These are phyloP conservation scores for Desmodesmus armatus DNA, from an alignment of 139 green algal species.

Conservation along the genomic window DNA sequence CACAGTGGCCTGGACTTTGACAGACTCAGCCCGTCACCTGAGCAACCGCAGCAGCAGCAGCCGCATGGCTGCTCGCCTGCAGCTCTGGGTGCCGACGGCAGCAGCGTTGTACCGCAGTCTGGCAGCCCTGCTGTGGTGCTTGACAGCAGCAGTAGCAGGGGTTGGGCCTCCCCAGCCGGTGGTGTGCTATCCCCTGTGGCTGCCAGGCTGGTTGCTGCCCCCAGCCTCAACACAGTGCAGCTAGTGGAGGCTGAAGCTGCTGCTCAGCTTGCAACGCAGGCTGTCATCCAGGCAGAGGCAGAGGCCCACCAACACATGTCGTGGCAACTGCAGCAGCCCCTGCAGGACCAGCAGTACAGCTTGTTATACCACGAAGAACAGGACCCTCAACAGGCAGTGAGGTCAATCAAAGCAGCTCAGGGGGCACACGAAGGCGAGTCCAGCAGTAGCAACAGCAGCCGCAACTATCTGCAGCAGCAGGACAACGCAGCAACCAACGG, in stretches of 20 bases:
- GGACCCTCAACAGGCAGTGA: too few relatives aligned
- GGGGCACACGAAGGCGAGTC: too few relatives aligned
- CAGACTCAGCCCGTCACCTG: neutral
- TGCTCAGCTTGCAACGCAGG: conserved; percentile 16
- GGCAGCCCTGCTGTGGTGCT: neutral
- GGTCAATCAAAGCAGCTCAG: too few relatives aligned
- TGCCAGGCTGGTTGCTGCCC: neutral
- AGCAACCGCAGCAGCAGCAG: neutral
- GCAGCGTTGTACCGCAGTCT: neutral
- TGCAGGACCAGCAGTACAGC: neutral
- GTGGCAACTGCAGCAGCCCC: neutral
- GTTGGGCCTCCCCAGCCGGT: too few relatives aligned
- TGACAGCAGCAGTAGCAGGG: neutral
- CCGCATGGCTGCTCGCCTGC: neutral
- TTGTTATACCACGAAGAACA: too few relatives aligned
- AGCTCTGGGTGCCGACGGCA: neutral
- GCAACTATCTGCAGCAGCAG: neutral
- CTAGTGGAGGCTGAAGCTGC: conserved; percentile 31
- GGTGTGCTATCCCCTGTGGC: neutral
- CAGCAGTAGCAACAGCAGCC: neutral
- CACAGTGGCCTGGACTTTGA: conserved; percentile 4
- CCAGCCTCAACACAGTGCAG: conserved; percentile 26
- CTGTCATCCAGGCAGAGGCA: conserved; percentile 36
- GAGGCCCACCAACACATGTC: neutral
- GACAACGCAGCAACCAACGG: neutral